Percentiles rank a stretch among this genome's conserved stretches.
These are phyloP conservation scores for Lumnitzera racemosa DNA, from an alignment of 345 rosid species.

Conservation along the genomic window DNA sequence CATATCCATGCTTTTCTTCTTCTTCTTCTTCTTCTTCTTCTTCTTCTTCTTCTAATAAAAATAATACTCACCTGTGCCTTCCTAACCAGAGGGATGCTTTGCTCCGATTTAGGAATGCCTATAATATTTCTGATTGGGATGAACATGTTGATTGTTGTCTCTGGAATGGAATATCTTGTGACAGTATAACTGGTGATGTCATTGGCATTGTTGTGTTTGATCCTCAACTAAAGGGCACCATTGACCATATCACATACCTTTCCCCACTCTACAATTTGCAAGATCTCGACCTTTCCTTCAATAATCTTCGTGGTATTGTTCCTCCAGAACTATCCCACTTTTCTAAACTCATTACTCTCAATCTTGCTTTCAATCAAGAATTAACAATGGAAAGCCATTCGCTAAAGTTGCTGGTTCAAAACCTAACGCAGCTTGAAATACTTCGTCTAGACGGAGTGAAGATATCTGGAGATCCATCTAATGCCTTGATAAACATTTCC, in stretches of 20 bases:
- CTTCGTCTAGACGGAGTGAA: background rate
- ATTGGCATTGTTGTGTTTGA: conserved; percentile 12
- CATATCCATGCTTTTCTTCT: too few relatives aligned
- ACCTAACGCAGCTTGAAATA: conserved; percentile 8
- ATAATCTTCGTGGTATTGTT: background rate
- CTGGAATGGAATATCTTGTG: conserved; percentile 19
- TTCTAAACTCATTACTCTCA: conserved; percentile 13
- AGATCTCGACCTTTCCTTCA: background rate
- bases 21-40: background rate
- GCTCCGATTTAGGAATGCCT: conserved; percentile 4
- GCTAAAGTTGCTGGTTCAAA: background rate
- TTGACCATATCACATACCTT: conserved; percentile 6
- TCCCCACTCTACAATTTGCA: background rate
- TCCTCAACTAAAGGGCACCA: background rate
- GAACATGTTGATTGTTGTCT: conserved; percentile 10
- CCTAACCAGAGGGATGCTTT: background rate
- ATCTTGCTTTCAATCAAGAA: too few relatives aligned
- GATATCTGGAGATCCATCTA: background rate
- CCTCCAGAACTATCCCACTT: conserved; percentile 6
- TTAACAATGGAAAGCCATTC: too few relatives aligned
- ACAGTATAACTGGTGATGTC: conserved; percentile 8
- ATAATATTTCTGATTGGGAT: conserved; percentile 2
- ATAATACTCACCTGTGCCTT: background rate
- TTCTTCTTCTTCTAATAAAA: background rate
- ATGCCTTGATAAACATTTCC: conserved; percentile 9